Conservation (phyloP, 208 protist genomes). For the Naegleria fowleri region DNA sequence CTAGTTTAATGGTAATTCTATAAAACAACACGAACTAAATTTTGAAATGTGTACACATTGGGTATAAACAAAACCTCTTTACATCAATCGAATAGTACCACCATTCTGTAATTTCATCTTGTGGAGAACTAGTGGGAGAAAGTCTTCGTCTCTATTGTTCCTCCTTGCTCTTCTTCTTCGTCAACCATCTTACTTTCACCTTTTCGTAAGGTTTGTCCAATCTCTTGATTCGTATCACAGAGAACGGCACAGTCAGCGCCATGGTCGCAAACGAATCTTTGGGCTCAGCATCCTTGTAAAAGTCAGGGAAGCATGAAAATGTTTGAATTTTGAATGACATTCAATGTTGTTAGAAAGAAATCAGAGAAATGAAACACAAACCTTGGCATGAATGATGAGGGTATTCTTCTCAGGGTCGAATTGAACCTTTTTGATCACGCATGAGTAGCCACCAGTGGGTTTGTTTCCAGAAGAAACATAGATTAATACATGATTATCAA, state of each 20-base stretch:
- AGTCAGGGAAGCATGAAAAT: not conserved
- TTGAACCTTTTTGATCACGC: not conserved
- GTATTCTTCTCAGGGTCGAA: not conserved
- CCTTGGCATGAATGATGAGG: not conserved
- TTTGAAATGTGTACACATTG: not conserved
- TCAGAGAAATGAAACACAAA: not conserved
- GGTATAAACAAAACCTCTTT: not conserved
- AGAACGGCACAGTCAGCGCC: not conserved
- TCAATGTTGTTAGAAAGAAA: not conserved
- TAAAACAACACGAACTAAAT: not conserved
- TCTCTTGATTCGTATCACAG: not conserved
- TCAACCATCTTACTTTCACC: not conserved
- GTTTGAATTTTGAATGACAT: not conserved
- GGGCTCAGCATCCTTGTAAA: not conserved
- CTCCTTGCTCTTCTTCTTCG: not conserved
- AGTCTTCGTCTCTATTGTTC: too few species aligned
- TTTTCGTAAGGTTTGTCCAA: not conserved
- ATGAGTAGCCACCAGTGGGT: slow-evolving; percentile 11
- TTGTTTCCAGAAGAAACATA: slow-evolving; percentile 15
- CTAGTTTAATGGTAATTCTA: too few species aligned
- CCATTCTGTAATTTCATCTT: too few species aligned
- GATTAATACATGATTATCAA: not conserved
- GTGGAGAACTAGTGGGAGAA: too few species aligned
- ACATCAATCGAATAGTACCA: not conserved
- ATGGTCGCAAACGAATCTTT: slow-evolving; percentile 1